These are phyloP conservation scores for Xylaria polymorpha DNA, from an alignment of 2,329 filamentous ascomycete genomes.

Conservation along the genomic window DNA sequence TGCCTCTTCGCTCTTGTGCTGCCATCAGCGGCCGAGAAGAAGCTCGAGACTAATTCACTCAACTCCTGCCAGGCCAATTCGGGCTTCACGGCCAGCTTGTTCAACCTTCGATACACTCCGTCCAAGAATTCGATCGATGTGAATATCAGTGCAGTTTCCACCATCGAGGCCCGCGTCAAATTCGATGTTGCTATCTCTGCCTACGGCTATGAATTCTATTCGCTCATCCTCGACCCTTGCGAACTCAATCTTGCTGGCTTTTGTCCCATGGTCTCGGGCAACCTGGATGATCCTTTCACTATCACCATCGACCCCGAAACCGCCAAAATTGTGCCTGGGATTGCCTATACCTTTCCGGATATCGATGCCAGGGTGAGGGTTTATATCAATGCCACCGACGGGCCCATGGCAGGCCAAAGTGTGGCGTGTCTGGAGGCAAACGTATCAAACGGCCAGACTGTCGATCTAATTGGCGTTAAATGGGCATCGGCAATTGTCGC, in stretches of 20 bases:
- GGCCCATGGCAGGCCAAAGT: conserved; percentile 61
- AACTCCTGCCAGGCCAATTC: conserved; percentile 81
- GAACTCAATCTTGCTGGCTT: conserved; percentile 71
- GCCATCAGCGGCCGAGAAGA: conserved; percentile 42
- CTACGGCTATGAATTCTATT: conserved; percentile 77
- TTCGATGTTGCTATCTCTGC: conserved; percentile 77
- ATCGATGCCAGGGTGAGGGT: conserved; percentile 87
- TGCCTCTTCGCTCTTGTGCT: conserved; percentile 43
- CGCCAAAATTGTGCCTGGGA: conserved; percentile 76
- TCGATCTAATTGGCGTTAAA: conserved; percentile 87
- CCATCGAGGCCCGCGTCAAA: conserved; percentile 78
- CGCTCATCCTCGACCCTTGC: conserved; percentile 76
- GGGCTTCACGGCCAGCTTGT: conserved; percentile 81
- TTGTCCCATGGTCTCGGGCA: conserved; percentile 83
- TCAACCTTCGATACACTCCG: conserved; percentile 78
- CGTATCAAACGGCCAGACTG: conserved; percentile 91
- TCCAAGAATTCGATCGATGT: conserved; percentile 72
- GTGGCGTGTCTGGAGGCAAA: conserved; percentile 89
- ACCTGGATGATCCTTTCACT: conserved; percentile 66
- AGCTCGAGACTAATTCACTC: conserved; percentile 66
- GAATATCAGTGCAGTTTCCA: conserved; percentile 77
- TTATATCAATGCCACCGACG: conserved; percentile 78
- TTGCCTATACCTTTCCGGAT: conserved; percentile 91
- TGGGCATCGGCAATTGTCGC: conserved; percentile 92
- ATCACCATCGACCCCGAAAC: conserved; percentile 67